Percentiles rank a stretch among this genome's conserved stretches.
Conservation (phyloP, 140 eudicot species). For the Erigeron philadelphicus region DNA sequence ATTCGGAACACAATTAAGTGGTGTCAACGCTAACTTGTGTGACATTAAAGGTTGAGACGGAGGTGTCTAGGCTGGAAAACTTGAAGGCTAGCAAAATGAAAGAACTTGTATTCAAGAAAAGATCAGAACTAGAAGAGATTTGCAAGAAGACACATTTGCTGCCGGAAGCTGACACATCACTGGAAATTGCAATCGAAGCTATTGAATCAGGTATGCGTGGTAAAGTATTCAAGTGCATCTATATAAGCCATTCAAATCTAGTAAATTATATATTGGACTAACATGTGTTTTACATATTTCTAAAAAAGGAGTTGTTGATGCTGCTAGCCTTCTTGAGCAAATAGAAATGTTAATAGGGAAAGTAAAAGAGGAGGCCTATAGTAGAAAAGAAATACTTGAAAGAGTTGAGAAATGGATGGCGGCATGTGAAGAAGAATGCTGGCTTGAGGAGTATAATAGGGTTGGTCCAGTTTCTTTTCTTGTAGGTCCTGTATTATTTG, state of each 20-base stretch:
- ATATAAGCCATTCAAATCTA: background rate
- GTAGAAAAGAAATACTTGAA: slow-evolving; percentile 84
- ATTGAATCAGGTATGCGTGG: slow-evolving; percentile 58
- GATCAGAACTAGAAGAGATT: slow-evolving; percentile 61
- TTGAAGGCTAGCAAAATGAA: slow-evolving; percentile 68
- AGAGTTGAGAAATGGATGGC: slow-evolving; percentile 77
- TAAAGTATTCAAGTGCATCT: background rate
- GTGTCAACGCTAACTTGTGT: background rate
- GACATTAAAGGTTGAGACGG: slow-evolving; percentile 49
- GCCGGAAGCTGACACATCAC: slow-evolving; percentile 41
- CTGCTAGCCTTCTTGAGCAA: slow-evolving; percentile 64
- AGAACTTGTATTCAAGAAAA: slow-evolving; percentile 64
- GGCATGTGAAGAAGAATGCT: slow-evolving; percentile 90
- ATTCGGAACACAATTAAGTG: background rate
- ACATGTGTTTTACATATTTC: background rate
- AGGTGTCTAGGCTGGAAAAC: slow-evolving; percentile 53
- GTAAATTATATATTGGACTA: background rate
- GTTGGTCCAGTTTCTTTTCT: slow-evolving; percentile 32
- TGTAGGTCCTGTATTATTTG: background rate
- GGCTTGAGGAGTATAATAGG: slow-evolving; percentile 95
- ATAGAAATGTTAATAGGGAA: slow-evolving; percentile 55
- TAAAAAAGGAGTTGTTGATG: slow-evolving; percentile 63
- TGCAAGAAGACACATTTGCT: slow-evolving; percentile 55
- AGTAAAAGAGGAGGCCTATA: slow-evolving; percentile 75
- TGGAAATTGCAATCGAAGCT: slow-evolving; percentile 48